Conservation (phyloP, 805 yeast genomes). For the Clavispora asparagi region DNA sequence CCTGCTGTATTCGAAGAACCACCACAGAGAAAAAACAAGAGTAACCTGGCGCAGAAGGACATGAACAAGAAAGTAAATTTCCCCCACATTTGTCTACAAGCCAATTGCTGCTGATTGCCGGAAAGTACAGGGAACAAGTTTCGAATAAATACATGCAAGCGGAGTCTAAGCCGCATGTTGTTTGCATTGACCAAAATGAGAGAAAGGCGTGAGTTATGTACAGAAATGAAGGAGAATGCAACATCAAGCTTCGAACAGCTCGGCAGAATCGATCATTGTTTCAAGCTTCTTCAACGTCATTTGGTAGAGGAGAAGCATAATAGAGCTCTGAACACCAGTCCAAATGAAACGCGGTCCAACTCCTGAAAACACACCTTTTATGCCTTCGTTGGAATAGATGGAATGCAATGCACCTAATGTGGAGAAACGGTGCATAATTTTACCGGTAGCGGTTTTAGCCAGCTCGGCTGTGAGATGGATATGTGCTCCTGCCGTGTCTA, state of each 20-base stretch:
- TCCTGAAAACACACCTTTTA: conserved; percentile 79
- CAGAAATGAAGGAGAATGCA: not conserved
- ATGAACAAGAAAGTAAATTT: too few species aligned
- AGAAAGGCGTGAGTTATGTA: not conserved
- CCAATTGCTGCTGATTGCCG: too few species aligned
- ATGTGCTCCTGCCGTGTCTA: conserved; percentile 11
- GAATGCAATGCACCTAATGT: conserved; percentile 29
- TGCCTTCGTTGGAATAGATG: conserved; percentile 69
- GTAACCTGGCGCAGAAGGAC: too few species aligned
- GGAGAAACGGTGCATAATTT: conserved; percentile 17
- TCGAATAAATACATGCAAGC: not conserved
- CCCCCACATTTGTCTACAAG: too few species aligned
- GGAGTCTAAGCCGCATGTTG: not conserved
- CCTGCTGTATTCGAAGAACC: too few species aligned
- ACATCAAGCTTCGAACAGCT: not conserved
- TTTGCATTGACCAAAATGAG: not conserved
- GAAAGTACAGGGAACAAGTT: not conserved
- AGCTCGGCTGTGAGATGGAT: conserved; percentile 11
- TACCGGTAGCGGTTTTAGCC: not conserved
- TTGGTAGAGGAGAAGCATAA: conserved; percentile 88
- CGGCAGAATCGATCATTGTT: conserved; percentile 4
- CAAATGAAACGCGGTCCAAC: conserved; percentile 96
- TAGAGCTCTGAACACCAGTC: conserved; percentile 93
- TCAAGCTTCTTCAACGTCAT: conserved; percentile 57
- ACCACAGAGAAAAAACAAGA: too few species aligned